Base-by-base conservation (phyloP, 306 rosid genomes). In the Acmispon strigosus region DNA sequence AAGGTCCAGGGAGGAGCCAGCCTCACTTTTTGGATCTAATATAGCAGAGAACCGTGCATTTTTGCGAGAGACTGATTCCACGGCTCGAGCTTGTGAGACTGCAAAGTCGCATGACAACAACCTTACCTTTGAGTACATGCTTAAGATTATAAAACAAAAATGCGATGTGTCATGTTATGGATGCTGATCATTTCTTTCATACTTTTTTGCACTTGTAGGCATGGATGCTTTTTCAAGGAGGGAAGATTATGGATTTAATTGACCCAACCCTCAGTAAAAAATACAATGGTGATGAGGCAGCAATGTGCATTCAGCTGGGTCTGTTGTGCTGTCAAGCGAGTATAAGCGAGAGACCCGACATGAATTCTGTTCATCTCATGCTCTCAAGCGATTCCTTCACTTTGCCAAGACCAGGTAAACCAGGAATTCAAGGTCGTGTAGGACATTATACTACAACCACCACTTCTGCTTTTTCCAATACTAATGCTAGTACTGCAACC, bases 241-340 rank as follows among this genome's bases (percentile, higher is more conserved):
- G 96, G 54, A 85, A 72, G 66, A 8, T 74, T 15, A 51, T 90
- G 80, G 96, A 92, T 51, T 17, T 88, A 67, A 73, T 86, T 17
- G 98, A 92, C 61, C 75, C 87, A 49, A 62, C 29, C 73, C 76
- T 88, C 9, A 62, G 42, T 20, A 90, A 73, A 76, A 90, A 73
- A 76, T 86, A 51, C 89, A 84, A 88, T 48, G 66, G 49, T 12
- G 91, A 88, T 48, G 98, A 92, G 79, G 96, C 85, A 48, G 96
- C 96, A 27, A 90, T 90, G 96, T 90, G 96, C 83, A 74, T 86
- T 75, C 98, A 92, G 58, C 80, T 92, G 18, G 98, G 98, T 44
- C 82, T 92, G 77, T 67, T 88, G 74, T 92, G 98, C 53, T 92
- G 96, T 51, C 96, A 90, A 75, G 83, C 92, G 16, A 82, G 51